Evolutionary conservation across 2,329 filamentous ascomycete species (phyloP).

Genomic region (Talaromyces atroroseus): DNA sequence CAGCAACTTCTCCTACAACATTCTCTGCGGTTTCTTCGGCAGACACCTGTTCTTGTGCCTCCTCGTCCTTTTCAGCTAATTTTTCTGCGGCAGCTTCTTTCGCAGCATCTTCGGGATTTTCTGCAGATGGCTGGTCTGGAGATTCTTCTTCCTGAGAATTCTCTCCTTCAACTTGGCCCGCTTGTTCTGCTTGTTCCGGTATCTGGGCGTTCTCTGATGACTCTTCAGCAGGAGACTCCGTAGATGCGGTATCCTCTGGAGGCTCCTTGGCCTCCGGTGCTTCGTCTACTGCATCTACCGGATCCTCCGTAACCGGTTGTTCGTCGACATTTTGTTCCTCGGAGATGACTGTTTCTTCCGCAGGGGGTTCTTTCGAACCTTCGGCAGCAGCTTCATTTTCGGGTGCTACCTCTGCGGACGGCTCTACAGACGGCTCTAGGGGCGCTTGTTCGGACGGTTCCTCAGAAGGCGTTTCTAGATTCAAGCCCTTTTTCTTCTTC

Average conservation of each 20-base stretch:
- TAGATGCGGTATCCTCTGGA: constrained; percentile 15
- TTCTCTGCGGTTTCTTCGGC: not conserved
- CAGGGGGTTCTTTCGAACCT: constrained; percentile 15
- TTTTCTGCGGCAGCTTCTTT: not conserved
- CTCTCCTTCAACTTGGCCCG: constrained; percentile 7
- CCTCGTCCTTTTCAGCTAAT: not conserved
- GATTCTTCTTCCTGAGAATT: not conserved
- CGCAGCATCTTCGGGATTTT: not conserved
- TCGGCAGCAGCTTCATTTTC: constrained; percentile 14
- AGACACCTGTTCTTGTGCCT: not conserved
- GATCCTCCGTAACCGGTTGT: constrained; percentile 16
- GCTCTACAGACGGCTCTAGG: constrained; percentile 15
- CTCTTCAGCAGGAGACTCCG: constrained; percentile 13
- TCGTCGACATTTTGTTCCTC: constrained; percentile 16
- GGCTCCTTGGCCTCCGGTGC: constrained; percentile 15
- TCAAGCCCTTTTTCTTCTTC: constrained; percentile 2
- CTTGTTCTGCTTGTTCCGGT: not conserved
- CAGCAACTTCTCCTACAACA: not conserved
- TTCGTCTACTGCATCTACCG: constrained; percentile 14
- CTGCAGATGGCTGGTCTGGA: not conserved
- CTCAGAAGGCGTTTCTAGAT: not conserved
- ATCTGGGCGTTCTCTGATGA: not conserved
- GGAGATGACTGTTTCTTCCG: constrained; percentile 15
- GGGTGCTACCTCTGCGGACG: constrained; percentile 10
- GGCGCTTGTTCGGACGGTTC: constrained; percentile 14